Conservation (phyloP, 257 asterid species). For the Solanum paucissectum region DNA sequence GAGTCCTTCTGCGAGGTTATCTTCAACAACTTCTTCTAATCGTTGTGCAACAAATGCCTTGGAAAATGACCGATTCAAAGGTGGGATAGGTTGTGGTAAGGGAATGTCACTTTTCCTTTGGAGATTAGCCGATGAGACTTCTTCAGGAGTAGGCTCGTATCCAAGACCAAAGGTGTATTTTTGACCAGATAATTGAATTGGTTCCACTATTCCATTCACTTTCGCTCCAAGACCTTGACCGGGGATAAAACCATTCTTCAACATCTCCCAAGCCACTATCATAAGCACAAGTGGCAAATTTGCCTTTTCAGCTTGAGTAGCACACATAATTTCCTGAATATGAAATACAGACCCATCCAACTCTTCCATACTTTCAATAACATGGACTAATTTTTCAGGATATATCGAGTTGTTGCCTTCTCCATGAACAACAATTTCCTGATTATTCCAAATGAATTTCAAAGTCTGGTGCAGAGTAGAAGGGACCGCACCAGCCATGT, state of each 20-base stretch:
- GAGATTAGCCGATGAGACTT: not conserved
- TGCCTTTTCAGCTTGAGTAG: not conserved
- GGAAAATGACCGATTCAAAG: not conserved
- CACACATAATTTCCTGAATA: not conserved
- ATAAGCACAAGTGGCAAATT: not conserved
- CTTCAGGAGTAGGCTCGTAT: not conserved
- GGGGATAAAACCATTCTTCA: not conserved
- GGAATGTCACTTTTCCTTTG: not conserved
- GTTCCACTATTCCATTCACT: not conserved
- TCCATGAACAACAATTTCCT: not conserved
- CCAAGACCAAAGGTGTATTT: not conserved
- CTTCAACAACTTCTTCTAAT: not conserved
- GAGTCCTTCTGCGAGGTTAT: not conserved
- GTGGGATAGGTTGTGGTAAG: not conserved
- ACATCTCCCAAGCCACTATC: not conserved
- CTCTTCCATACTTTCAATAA: too few relatives aligned
- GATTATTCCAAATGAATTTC: too few relatives aligned
- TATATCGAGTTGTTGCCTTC: too few relatives aligned
- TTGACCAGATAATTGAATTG: accelerated
- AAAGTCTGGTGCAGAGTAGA: not conserved
- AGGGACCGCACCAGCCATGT: too few relatives aligned
- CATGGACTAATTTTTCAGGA: too few relatives aligned
- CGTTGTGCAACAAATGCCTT: not conserved
- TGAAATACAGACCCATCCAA: not conserved
- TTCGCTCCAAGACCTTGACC: not conserved